Evolutionary conservation across 1,139 yeast genomes (phyloP).

Genomic region (Eremothecium gossypii): DNA sequence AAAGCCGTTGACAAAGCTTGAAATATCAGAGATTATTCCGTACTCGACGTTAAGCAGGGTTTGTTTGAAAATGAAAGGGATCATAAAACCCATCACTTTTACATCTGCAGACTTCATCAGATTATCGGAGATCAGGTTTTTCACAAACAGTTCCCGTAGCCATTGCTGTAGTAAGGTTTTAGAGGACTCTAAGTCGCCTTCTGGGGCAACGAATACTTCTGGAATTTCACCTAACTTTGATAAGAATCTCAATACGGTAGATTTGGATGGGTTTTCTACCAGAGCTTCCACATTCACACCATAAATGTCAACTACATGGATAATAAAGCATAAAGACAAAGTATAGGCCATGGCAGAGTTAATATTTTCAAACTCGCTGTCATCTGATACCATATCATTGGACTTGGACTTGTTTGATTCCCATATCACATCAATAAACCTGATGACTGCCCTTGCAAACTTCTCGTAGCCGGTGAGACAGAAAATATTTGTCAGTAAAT

Average conservation of each 20-base stretch:
- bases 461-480: constrained; percentile 18
- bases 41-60: constrained; percentile 53
- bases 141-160: constrained; percentile 73
- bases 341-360: constrained; percentile 21
- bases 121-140: constrained; percentile 83
- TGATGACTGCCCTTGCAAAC: constrained; percentile 15
- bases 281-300: constrained; percentile 18
- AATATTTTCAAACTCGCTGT: constrained; percentile 20
- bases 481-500: constrained; percentile 23
- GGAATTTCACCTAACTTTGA: constrained; percentile 21
- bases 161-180: constrained; percentile 55
- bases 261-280: constrained; percentile 13
- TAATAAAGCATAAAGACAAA: constrained; percentile 20
- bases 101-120: constrained; percentile 58
- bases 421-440: constrained; percentile 23
- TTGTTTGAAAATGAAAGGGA: constrained; percentile 70
- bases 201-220: constrained; percentile 14
- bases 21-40: constrained; percentile 39
- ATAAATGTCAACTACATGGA: constrained; percentile 17
- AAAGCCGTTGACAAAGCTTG: constrained; percentile 40
- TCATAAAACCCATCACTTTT: constrained; percentile 56
- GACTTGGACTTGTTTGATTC: constrained; percentile 11
- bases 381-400: constrained; percentile 14
- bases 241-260: constrained; percentile 21
- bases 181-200: constrained; percentile 12